phyloP scores from a whole-genome alignment of 2,329 filamentous ascomycete genomes.

The Lecanoromycetidae sp. region DNA sequence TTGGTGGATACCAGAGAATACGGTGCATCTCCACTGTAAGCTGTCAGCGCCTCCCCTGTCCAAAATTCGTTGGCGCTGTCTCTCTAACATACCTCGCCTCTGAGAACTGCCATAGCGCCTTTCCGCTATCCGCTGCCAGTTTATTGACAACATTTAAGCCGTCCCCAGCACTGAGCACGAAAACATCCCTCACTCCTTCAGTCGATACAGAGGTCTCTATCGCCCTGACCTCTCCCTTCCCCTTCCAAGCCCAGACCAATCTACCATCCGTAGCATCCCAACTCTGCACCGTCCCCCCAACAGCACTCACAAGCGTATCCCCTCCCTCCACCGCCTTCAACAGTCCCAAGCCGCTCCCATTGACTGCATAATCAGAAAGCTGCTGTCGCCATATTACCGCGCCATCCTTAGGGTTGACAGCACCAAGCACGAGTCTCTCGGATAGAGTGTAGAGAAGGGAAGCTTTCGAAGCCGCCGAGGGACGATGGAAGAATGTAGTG shows the following conservation, averaged over 20 bases:
- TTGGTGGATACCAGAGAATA: slow-evolving; percentile 62
- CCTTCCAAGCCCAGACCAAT: slow-evolving; percentile 54
- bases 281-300: slow-evolving; percentile 56
- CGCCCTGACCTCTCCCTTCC: slow-evolving; percentile 56
- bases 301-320: slow-evolving; percentile 61
- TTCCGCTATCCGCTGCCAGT: slow-evolving; percentile 60
- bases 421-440: slow-evolving; percentile 70
- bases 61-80: neutral
- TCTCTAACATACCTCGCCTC: slow-evolving; percentile 6
- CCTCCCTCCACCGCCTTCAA: slow-evolving; percentile 49
- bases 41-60: slow-evolving; percentile 16
- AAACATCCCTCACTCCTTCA: slow-evolving; percentile 51
- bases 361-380: slow-evolving; percentile 38
- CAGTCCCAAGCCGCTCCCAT: slow-evolving; percentile 23
- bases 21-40: slow-evolving; percentile 52
- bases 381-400: slow-evolving; percentile 76
- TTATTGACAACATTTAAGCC: slow-evolving; percentile 44
- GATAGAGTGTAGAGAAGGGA: slow-evolving; percentile 85
- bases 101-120: slow-evolving; percentile 51
- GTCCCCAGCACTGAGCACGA: slow-evolving; percentile 51
- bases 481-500: slow-evolving; percentile 90
- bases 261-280: slow-evolving; percentile 79
- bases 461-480: slow-evolving; percentile 67
- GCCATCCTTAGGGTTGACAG: slow-evolving; percentile 79
- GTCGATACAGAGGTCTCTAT: slow-evolving; percentile 66